A percentile compares a stretch with the other conserved stretches of the same genome.
Conservation (phyloP, 2,329 filamentous ascomycete species). For the Aspergillus latus region DNA sequence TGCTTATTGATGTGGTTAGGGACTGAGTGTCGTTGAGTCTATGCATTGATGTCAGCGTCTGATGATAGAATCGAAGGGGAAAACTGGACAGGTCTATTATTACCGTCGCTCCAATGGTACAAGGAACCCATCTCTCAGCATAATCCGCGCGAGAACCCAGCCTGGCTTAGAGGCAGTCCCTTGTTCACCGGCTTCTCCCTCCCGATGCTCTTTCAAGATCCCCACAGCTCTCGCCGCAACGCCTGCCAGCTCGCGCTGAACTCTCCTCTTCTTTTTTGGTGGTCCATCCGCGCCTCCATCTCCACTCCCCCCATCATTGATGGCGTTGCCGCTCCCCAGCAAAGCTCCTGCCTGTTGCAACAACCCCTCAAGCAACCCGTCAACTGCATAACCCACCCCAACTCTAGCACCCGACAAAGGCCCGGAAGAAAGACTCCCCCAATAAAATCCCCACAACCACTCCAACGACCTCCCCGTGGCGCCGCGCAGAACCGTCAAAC, state of each 20-base stretch:
- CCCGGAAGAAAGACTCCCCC: slow-evolving; percentile 49
- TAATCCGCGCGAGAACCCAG: slow-evolving; percentile 23
- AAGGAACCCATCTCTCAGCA: slow-evolving; percentile 31
- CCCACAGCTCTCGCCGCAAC: slow-evolving; percentile 28
- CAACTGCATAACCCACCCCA: not conserved
- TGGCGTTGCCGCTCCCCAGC: not conserved
- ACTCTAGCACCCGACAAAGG: slow-evolving; percentile 14
- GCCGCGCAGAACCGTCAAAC: slow-evolving; percentile 68
- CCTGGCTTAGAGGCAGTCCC: not conserved
- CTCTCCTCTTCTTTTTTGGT: slow-evolving; percentile 32
- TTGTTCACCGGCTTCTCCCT: not conserved
- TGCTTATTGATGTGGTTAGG: slow-evolving; percentile 30
- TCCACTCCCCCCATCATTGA: not conserved
- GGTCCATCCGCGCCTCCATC: slow-evolving; percentile 15
- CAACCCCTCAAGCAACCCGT: slow-evolving; percentile 17
- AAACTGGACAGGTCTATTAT: slow-evolving; percentile 1
- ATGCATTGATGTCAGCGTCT: not conserved
- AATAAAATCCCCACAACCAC: slow-evolving; percentile 92
- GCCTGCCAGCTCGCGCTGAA: slow-evolving; percentile 23
- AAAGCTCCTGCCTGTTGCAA: slow-evolving; percentile 20
- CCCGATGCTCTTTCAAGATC: slow-evolving; percentile 23
- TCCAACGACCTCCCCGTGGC: slow-evolving; percentile 68
- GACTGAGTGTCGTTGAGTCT: slow-evolving; percentile 28
- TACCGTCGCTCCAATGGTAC: slow-evolving; percentile 30
- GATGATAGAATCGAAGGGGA: not conserved